Evolutionary conservation across 2,329 filamentous ascomycete genomes (phyloP), one percentile per base, ranked within the genome.

Genomic region (Aspergillus costaricaensis): DNA sequence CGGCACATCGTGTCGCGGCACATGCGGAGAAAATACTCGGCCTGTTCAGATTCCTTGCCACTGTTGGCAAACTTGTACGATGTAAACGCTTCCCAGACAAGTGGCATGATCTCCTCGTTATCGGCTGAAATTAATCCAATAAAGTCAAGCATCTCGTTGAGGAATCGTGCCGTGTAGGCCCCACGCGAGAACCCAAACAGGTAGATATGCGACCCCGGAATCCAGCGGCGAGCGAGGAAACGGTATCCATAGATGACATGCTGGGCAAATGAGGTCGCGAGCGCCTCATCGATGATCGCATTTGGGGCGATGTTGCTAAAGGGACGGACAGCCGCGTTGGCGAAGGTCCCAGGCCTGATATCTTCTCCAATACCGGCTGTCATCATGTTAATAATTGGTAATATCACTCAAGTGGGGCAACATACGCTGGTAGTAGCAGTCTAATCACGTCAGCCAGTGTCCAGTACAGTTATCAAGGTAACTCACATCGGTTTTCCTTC

Each of bases 111-210:
- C 17, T 67, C 66, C 17, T 69, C 66, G 44, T 69, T 69, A 25
- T 67, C 67, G 4, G 61, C 60, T 3, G 59, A 62, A 14, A 68
- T 57, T 4, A 69, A 58, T 0, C 67, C 67, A 3, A 65, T 55
- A 25, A 60, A 64, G 47, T 68, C 65, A 32, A 69, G 57, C 63
- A 69, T 66, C 12, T 68, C 66, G 43, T 67, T 67, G 4, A 69
- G 66, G 48, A 68, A 67, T 0, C 67, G 66, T 8, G 68, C 68
- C 1, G 66, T 67, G 57, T 70, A 70, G 5, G 68, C 67, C 9
- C 68, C 68, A 8, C 68, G 67, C 1, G 65, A 67, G 47, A 70
- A 70, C 0, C 68, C 68, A 39, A 70, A 70, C 9, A 69, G 61
- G 53, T 69, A 67, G 55, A 70, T 66, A 15, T 59, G 55, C 5